Evolutionary conservation across 768 basidiomycete genomes (phyloP), one percentile per base, ranked within the genome.

Genomic region (Suillus bovinus): DNA sequence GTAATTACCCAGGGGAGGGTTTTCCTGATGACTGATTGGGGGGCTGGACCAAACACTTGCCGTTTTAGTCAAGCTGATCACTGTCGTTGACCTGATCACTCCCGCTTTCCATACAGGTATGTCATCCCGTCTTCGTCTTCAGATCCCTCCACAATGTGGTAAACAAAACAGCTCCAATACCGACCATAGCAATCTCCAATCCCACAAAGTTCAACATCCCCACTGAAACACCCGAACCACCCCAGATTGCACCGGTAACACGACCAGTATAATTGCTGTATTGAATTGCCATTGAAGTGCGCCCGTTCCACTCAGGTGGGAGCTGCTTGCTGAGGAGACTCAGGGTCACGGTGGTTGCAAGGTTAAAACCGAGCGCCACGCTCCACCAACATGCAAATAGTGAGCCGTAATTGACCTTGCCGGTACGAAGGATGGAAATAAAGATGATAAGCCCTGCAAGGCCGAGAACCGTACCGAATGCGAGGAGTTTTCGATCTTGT

Each of bases 261-360:
- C 88, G 79, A n/a, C 89, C 88, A 1, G 77, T 71, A 68, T 86
- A 89, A 67, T 86, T 90, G 72, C 86, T 86, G 65, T 86, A 90
- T 70, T 89, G 88, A 49, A 90, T 86, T 14, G 78, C 81, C 71
- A 88, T 72, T 38, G 81, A 79, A 20, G 79, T 80, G 24, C 78
- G 77, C 34, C 79, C 77, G 67, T 88, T 89, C 86, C 86, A 89
- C 63, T 76, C 74, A 5, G 80, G 78, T 2, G 89, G 88, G 34
- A 90, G 78, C 71, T 88, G 88, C 72, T 91, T 90, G 64, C 84
- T 86, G 33, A 90, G 73, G 62, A 88, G 70, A 62, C 85, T 86
- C 61, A 89, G 75, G 34, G 89, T 89, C 62, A 86, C 85, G 1
- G 87, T 90, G 65, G 82, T 87, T 20, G 86, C 82, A 14, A 90